Conservation (phyloP, 2,329 filamentous ascomycete genomes). For the Verticillium zaregamsianum region DNA sequence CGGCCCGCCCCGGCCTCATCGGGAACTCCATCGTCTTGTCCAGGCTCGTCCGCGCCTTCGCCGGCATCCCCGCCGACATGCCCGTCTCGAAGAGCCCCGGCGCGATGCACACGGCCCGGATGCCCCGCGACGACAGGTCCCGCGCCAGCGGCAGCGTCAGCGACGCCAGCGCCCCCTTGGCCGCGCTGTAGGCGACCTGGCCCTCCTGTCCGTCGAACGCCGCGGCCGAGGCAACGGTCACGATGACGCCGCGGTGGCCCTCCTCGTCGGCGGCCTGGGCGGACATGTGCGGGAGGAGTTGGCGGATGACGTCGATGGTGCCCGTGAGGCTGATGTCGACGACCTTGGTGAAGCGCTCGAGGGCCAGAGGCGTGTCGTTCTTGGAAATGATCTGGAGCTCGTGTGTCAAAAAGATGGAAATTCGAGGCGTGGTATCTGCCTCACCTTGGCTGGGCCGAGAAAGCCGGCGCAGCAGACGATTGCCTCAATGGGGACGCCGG, state of each 20-base stretch:
- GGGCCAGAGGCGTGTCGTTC: slow-evolving; percentile 54
- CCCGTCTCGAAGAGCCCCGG: slow-evolving; percentile 91
- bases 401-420: not conserved
- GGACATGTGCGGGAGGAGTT: slow-evolving; percentile 62
- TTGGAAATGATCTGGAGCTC: slow-evolving; percentile 58
- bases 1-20: slow-evolving; percentile 57
- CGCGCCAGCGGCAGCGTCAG: slow-evolving; percentile 81
- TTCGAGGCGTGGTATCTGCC: slow-evolving; percentile 13
- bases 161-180: slow-evolving; percentile 81
- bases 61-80: slow-evolving; percentile 73
- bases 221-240: slow-evolving; percentile 80
- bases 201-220: slow-evolving; percentile 83
- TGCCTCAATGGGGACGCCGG: slow-evolving; percentile 63
- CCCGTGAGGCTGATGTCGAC: slow-evolving; percentile 72
- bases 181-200: slow-evolving; percentile 81
- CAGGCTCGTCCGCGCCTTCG: slow-evolving; percentile 63
- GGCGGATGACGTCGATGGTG: slow-evolving; percentile 69
- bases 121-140: slow-evolving; percentile 75
- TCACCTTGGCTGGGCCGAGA: slow-evolving; percentile 61
- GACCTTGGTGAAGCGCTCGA: slow-evolving; percentile 67
- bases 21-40: slow-evolving; percentile 71
- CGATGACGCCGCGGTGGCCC: slow-evolving; percentile 64
- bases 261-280: slow-evolving; percentile 48
- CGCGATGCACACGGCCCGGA: slow-evolving; percentile 83
- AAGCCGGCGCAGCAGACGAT: slow-evolving; percentile 74